Percentiles rank a stretch among this genome's conserved stretches.
phyloP scores from a whole-genome alignment of 139 green algal species.

The Auxenochlorella pyrenoidosa region DNA sequence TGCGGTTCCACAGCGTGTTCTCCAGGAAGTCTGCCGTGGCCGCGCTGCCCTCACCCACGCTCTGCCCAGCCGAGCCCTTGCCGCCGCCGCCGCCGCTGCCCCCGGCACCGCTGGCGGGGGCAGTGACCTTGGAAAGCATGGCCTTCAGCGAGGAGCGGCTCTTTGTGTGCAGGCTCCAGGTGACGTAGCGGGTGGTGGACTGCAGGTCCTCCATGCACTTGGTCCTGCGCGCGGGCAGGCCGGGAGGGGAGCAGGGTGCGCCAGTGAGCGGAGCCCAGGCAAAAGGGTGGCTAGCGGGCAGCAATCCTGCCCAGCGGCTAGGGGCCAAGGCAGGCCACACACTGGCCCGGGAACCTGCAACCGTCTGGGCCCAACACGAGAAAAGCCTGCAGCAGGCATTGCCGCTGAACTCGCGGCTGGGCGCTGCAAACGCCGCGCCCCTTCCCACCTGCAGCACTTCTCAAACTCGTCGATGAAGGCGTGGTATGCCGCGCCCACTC shows the following conservation, averaged over 20 bases:
- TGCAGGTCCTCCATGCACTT: slow-evolving; percentile 93
- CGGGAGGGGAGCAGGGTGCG: not conserved
- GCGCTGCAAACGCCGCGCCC: not conserved
- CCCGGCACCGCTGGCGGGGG: not conserved
- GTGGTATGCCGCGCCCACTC: slow-evolving; percentile 81
- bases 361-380: no score
- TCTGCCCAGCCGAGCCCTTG: slow-evolving; percentile 7
- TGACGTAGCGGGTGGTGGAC: slow-evolving; percentile 92
- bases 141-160: slow-evolving; percentile 65
- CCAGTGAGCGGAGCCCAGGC: not conserved
- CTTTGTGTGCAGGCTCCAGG: slow-evolving; percentile 94
- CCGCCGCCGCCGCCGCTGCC: not conserved
- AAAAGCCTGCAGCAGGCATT: no score
- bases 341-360: no score
- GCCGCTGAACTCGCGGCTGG: not conserved
- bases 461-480: slow-evolving; percentile 87
- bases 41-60: slow-evolving; percentile 17
- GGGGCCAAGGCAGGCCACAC: no score
- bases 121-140: slow-evolving; percentile 74
- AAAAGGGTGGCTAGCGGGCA: not conserved
- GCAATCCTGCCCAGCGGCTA: no score
- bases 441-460: slow-evolving; percentile 41
- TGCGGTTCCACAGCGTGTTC: slow-evolving; percentile 88
- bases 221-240: slow-evolving; percentile 14
- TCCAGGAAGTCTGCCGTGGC: slow-evolving; percentile 74